phyloP scores from a whole-genome alignment of 331 rosid species.

The Phaseolus coccineus region DNA sequence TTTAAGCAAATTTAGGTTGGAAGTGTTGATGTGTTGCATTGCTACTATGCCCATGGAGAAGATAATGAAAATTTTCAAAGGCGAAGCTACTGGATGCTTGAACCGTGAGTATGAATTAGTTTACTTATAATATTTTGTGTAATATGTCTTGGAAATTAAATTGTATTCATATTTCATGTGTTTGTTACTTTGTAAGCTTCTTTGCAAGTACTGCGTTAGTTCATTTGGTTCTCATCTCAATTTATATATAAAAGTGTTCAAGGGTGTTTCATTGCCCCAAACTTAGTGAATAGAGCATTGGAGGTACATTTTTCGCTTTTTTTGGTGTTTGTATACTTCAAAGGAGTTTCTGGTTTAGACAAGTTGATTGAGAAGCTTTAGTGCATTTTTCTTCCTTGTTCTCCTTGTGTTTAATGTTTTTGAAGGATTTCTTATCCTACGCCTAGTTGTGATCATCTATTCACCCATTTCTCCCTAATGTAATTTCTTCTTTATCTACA shows the following conservation, averaged over 20 bases:
- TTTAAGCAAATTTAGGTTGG: conserved; percentile 82
- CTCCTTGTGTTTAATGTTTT: conserved; percentile 27
- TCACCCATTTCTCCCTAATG: not conserved
- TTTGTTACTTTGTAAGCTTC: conserved; percentile 17
- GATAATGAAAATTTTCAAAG: conserved; percentile 91
- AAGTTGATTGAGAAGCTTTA: conserved; percentile 19
- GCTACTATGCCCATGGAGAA: conserved; percentile 98
- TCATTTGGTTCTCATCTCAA: conserved; percentile 26
- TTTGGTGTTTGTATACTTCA: conserved; percentile 37
- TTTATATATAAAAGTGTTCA: not conserved
- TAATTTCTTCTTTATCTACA: conserved; percentile 4
- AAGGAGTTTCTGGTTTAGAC: conserved; percentile 35
- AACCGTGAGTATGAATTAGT: conserved; percentile 69
- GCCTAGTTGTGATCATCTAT: conserved; percentile 14
- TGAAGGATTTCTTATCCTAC: conserved; percentile 25
- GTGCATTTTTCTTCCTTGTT: conserved; percentile 29
- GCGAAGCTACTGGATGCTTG: conserved; percentile 98
- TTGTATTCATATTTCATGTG: conserved; percentile 19
- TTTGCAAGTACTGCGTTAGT: conserved; percentile 14
- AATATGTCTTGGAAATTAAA: conserved; percentile 17
- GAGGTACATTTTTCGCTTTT: conserved; percentile 16
- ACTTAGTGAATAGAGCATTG: conserved; percentile 23
- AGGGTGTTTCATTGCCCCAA: not conserved
- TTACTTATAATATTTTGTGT: conserved; percentile 15
- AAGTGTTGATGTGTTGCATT: conserved; percentile 87